These are phyloP conservation scores for Anisodus tanguticus DNA, from an alignment of 257 asterid species.

Conservation along the genomic window DNA sequence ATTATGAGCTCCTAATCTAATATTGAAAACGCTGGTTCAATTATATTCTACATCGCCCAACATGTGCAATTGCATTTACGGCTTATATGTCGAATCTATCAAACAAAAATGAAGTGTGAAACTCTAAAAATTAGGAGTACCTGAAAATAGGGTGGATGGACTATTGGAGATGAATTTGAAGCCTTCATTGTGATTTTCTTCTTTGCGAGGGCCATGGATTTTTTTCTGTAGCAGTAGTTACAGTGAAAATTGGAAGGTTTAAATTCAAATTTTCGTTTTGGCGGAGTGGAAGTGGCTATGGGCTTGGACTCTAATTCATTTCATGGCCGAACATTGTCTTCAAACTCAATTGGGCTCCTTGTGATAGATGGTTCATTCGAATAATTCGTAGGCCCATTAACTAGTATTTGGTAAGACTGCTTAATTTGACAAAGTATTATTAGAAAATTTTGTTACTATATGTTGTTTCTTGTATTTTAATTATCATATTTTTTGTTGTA, in stretches of 20 bases:
- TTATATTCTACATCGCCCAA: not conserved
- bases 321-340: not conserved
- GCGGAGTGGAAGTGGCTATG: not conserved
- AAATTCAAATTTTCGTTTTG: conserved; percentile 29
- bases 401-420: not conserved
- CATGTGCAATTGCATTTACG: not conserved
- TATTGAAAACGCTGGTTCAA: not conserved
- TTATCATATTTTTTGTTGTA: too few relatives aligned
- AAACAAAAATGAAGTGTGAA: not conserved
- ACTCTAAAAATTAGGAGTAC: not conserved
- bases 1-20: not conserved
- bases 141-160: not conserved
- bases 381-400: not conserved
- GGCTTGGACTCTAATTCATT: not conserved
- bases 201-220: conserved; percentile 46
- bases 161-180: conserved; percentile 32
- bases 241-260: conserved; percentile 35
- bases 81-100: not conserved
- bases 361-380: too few relatives aligned
- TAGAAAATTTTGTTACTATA: not conserved
- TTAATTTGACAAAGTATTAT: not conserved
- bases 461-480: too few relatives aligned
- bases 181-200: conserved; percentile 37
- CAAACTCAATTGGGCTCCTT: not conserved
- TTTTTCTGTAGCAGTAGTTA: not conserved